These are phyloP conservation scores for Kandelia obovata DNA, from an alignment of 345 rosid genomes.

Conservation along the genomic window DNA sequence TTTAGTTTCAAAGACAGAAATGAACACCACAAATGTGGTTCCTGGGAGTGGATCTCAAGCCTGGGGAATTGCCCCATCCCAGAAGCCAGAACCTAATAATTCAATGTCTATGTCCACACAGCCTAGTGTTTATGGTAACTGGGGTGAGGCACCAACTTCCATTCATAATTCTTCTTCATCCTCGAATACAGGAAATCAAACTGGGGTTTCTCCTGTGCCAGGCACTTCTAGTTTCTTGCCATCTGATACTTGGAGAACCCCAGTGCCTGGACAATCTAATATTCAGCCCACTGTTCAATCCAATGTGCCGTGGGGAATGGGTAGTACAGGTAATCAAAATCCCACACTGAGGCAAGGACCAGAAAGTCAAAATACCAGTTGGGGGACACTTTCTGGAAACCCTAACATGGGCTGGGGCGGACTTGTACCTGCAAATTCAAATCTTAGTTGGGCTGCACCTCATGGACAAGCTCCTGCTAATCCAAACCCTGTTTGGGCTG, in stretches of 20 bases:
- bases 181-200: constrained; percentile 28
- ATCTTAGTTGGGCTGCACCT: constrained; percentile 46
- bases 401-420: constrained; percentile 63
- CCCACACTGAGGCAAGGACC: constrained; percentile 35
- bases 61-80: constrained; percentile 51
- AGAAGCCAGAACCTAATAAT: constrained; percentile 35
- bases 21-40: constrained; percentile 27
- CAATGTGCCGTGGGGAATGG: constrained; percentile 50
- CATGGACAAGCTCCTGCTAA: constrained; percentile 48
- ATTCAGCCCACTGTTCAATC: constrained; percentile 37
- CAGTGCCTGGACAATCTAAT: constrained; percentile 39
- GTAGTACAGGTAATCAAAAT: constrained; percentile 34
- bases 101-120: constrained; percentile 24
- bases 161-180: constrained; percentile 41
- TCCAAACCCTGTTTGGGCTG: constrained; percentile 47
- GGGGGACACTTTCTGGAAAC: constrained; percentile 56
- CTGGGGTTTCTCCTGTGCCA: constrained; percentile 35
- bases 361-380: constrained; percentile 47
- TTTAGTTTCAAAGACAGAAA: constrained; percentile 42
- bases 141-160: constrained; percentile 41
- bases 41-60: constrained; percentile 42
- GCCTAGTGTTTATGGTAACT: constrained; percentile 34
- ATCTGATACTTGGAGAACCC: constrained; percentile 66
- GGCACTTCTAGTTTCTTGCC: constrained; percentile 37
- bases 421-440: constrained; percentile 47